A percentile compares a stretch with the other conserved stretches of the same genome.
phyloP scores from a whole-genome alignment of 2,329 filamentous ascomycete species.

The Pseudogymnoascus sp. region DNA sequence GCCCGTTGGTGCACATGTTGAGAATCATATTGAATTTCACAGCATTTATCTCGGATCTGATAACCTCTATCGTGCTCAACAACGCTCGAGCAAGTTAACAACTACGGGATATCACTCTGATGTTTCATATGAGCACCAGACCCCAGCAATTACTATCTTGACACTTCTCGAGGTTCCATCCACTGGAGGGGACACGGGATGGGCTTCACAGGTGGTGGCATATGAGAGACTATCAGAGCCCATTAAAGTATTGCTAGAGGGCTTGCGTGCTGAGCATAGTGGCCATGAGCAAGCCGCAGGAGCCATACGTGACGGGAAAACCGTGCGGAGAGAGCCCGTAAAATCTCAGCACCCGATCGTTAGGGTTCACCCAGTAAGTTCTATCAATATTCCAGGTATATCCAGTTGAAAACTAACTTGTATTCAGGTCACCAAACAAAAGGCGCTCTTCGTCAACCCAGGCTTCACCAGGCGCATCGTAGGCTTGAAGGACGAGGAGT shows the following conservation, averaged over 20 bases:
- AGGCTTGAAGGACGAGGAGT: slow-evolving; percentile 78
- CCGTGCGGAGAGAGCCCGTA: slow-evolving; percentile 68
- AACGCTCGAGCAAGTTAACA: slow-evolving; percentile 41
- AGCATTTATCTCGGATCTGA: slow-evolving; percentile 43
- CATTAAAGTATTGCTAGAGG: slow-evolving; percentile 72
- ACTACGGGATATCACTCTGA: slow-evolving; percentile 84
- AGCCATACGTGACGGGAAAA: slow-evolving; percentile 55
- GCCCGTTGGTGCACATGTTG: slow-evolving; percentile 39
- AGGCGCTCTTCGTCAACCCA: slow-evolving; percentile 72
- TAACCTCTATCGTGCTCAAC: slow-evolving; percentile 37
- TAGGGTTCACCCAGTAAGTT: slow-evolving; percentile 61
- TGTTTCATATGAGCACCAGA: slow-evolving; percentile 78
- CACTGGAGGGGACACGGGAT: slow-evolving; percentile 76
- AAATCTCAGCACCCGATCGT: slow-evolving; percentile 68
- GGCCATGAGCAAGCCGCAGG: slow-evolving; percentile 70
- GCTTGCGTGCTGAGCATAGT: slow-evolving; percentile 71
- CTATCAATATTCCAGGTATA: slow-evolving; percentile 34
- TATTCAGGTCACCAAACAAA: slow-evolving; percentile 61
- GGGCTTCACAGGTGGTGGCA: slow-evolving; percentile 68
- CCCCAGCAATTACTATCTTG: slow-evolving; percentile 79
- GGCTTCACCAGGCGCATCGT: slow-evolving; percentile 74
- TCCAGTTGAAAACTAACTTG: neutral
- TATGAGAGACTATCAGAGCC: slow-evolving; percentile 71
- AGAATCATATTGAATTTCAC: slow-evolving; percentile 40
- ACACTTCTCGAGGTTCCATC: slow-evolving; percentile 73